A percentile compares a stretch with the other conserved stretches of the same genome.
Evolutionary conservation across 495 filamentous ascomycete species (phyloP).

Genomic region (Aspergillus hancockii): DNA sequence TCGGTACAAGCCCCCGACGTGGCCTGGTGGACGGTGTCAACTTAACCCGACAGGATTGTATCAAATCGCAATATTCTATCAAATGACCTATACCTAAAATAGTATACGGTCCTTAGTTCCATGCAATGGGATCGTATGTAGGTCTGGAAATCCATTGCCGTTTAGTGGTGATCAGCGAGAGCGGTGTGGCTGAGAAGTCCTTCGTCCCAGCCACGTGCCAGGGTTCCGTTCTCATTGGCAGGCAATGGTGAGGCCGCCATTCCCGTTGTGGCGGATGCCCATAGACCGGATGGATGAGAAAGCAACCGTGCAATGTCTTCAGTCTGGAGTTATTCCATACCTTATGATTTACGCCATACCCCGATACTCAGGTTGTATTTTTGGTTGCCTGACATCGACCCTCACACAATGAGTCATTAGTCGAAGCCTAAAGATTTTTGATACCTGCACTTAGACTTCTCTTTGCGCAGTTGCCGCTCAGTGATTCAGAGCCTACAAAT

Average conservation of each 20-base stretch:
- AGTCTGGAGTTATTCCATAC: not conserved
- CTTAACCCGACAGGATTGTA: not conserved
- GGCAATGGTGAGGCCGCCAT: slow-evolving; percentile 13
- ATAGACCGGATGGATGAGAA: not conserved
- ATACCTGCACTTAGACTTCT: slow-evolving; percentile 2
- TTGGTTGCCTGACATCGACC: slow-evolving; percentile 21
- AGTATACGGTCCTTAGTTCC: not conserved
- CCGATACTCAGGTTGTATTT: not conserved
- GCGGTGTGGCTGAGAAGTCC: slow-evolving; percentile 14
- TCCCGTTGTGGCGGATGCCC: slow-evolving; percentile 7
- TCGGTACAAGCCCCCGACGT: slow-evolving; percentile 4
- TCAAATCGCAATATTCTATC: not conserved
- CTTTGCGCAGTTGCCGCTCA: not conserved
- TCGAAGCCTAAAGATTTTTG: slow-evolving; percentile 15
- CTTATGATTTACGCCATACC: not conserved
- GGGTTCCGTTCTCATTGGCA: slow-evolving; percentile 8
- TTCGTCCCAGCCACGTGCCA: slow-evolving; percentile 5
- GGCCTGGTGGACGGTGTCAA: slow-evolving; percentile 6
- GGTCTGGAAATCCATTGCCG: not conserved
- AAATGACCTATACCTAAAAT: not conserved
- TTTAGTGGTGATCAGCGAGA: not conserved
- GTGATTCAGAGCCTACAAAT: slow-evolving; percentile 14
- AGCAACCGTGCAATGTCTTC: not conserved
- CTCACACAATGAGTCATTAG: slow-evolving; percentile 17
- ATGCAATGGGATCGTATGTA: too few species aligned